Evolutionary conservation across 495 filamentous ascomycete species (phyloP).

Genomic region (Trichoderma reesei): DNA sequence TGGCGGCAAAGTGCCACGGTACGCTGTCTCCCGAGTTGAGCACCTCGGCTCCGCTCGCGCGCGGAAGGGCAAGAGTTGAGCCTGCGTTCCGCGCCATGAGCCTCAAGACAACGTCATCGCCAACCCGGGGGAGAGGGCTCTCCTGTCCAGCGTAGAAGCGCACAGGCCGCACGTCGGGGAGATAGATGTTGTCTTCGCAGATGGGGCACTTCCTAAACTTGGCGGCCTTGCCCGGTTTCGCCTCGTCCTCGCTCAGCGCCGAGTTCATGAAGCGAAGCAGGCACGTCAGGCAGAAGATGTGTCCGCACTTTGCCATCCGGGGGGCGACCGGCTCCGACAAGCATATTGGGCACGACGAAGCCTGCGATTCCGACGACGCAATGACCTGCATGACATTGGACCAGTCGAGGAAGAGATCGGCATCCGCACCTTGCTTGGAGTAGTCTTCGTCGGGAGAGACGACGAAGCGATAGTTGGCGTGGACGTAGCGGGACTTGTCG

Average conservation of each 20-base stretch:
- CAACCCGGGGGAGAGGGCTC: constrained; percentile 63
- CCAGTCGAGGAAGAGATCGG: constrained; percentile 90
- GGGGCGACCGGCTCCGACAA: constrained; percentile 84
- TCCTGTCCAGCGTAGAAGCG: constrained; percentile 89
- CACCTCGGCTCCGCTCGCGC: constrained; percentile 63
- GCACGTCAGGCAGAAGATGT: constrained; percentile 94
- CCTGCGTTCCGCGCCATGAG: constrained; percentile 68
- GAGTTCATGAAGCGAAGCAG: constrained; percentile 94
- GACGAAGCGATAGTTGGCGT: constrained; percentile 96
- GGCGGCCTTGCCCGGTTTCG: constrained; percentile 49
- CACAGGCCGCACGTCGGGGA: constrained; percentile 81
- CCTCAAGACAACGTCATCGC: constrained; percentile 79
- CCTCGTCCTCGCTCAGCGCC: constrained; percentile 42
- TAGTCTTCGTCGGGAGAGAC: constrained; percentile 78
- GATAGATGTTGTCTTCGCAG: constrained; percentile 81
- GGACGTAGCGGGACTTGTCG: constrained; percentile 91
- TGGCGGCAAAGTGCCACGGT: constrained; percentile 90
- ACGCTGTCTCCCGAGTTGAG: constrained; percentile 60
- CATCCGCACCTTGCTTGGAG: constrained; percentile 66
- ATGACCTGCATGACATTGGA: constrained; percentile 81
- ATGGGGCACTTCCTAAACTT: constrained; percentile 95
- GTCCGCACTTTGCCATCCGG: constrained; percentile 94
- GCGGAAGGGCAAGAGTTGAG: constrained; percentile 77
- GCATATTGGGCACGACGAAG: constrained; percentile 85
- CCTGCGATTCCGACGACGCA: constrained; percentile 80